Percentiles rank a stretch among this genome's conserved stretches.
Evolutionary conservation across 2,329 filamentous ascomycete species (phyloP).

Genomic region (Cladosporium sp.): DNA sequence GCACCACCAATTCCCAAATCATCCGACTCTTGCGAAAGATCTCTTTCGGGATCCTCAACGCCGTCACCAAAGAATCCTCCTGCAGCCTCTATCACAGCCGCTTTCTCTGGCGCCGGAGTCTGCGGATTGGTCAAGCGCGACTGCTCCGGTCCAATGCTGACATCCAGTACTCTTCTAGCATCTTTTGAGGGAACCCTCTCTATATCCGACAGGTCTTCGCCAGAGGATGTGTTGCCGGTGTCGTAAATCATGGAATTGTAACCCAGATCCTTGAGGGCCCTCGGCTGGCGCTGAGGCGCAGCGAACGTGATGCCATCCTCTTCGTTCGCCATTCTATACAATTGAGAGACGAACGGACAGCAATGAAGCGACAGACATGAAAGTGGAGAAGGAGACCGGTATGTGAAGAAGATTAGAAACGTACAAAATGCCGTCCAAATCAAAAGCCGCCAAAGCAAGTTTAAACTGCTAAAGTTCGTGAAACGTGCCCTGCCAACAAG

Average conservation of each 20-base stretch:
- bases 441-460: slow-evolving; percentile 2
- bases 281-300: slow-evolving; percentile 2
- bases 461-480: slow-evolving; percentile 1
- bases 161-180: slow-evolving; percentile 48
- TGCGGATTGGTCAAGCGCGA: slow-evolving; percentile 53
- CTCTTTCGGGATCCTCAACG: slow-evolving; percentile 9
- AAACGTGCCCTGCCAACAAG: slow-evolving; percentile 8
- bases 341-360: not conserved
- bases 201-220: slow-evolving; percentile 34
- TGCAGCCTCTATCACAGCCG: slow-evolving; percentile 48
- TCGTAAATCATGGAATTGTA: slow-evolving; percentile 12
- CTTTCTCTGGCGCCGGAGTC: slow-evolving; percentile 57
- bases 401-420: not conserved
- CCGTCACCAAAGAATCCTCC: slow-evolving; percentile 44
- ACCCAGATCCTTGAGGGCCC: slow-evolving; percentile 8
- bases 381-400: not conserved
- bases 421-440: not conserved
- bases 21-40: slow-evolving; percentile 14
- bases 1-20: slow-evolving; percentile 2
- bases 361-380: not conserved
- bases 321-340: slow-evolving; percentile 2
- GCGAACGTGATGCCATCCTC: slow-evolving; percentile 9
- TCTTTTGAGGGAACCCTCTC: slow-evolving; percentile 33
- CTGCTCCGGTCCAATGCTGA: slow-evolving; percentile 57
- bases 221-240: slow-evolving; percentile 36